phyloP scores from a whole-genome alignment of 306 rosid species.

The Sesbania bispinosa region DNA sequence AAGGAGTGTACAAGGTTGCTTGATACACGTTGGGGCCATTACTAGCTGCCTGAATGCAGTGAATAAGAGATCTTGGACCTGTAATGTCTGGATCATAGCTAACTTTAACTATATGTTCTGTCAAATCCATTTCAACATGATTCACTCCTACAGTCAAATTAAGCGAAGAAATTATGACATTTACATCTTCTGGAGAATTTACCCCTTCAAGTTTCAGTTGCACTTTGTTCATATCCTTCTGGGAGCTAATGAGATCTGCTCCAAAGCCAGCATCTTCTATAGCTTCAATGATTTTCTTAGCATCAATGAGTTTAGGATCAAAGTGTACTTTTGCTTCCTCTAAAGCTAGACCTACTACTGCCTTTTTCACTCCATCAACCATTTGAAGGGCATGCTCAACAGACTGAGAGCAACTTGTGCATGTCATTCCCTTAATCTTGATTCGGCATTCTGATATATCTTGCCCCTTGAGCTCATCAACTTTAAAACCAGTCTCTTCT shows the following conservation, averaged over 20 bases:
- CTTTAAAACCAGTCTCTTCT: conserved; percentile 59
- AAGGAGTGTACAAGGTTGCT: conserved; percentile 57
- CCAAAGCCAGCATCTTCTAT: conserved; percentile 71
- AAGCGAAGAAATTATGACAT: conserved; percentile 47
- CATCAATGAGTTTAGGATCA: conserved; percentile 50
- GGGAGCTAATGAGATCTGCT: conserved; percentile 52
- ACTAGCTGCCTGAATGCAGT: conserved; percentile 51
- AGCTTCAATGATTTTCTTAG: conserved; percentile 44
- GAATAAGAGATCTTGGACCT: conserved; percentile 72
- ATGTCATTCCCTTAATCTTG: conserved; percentile 65
- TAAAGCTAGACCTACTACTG: conserved; percentile 57
- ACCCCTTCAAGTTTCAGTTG: conserved; percentile 66
- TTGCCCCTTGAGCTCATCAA: conserved; percentile 42
- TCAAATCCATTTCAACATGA: conserved; percentile 53
- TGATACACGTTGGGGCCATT: conserved; percentile 29
- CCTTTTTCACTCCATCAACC: conserved; percentile 71
- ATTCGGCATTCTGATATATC: conserved; percentile 56
- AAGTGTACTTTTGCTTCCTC: conserved; percentile 82
- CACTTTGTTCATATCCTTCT: conserved; percentile 51
- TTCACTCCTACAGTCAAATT: conserved; percentile 59
- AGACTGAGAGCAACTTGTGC: conserved; percentile 75
- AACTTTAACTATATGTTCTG: conserved; percentile 47
- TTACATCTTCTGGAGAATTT: conserved; percentile 41
- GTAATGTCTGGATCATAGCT: conserved; percentile 59
- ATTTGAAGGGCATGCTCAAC: conserved; percentile 62